Conservation (phyloP, 2,329 filamentous ascomycete genomes). For the Fusarium sp. region DNA sequence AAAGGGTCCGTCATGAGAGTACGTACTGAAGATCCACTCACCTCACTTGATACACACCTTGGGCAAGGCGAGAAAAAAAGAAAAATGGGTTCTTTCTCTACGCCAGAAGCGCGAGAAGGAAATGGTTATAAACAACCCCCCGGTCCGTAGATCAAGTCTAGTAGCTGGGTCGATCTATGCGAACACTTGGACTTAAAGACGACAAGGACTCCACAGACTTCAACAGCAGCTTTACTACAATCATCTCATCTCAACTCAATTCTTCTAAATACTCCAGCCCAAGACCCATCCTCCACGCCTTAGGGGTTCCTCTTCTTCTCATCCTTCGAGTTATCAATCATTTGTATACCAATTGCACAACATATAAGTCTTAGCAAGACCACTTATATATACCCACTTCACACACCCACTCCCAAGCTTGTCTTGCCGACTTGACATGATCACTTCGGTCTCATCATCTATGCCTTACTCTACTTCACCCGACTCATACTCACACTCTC, state of each 20-base stretch:
- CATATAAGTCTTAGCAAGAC: conserved; percentile 29
- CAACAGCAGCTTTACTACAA: conserved; percentile 27
- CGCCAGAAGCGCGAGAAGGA: conserved; percentile 34
- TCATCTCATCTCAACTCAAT: conserved; percentile 37
- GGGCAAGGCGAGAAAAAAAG: conserved; percentile 22
- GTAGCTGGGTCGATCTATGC: conserved; percentile 48
- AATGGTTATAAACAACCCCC: conserved; percentile 44
- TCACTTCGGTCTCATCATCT: conserved; percentile 24
- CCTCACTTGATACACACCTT: conserved; percentile 20
- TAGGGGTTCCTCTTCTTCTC: conserved; percentile 17
- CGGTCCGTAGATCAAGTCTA: conserved; percentile 46
- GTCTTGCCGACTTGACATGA: conserved; percentile 34
- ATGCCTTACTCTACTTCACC: conserved; percentile 33
- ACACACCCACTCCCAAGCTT: conserved; percentile 14
- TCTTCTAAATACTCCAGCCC: conserved; percentile 44
- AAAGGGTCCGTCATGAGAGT: conserved; percentile 24
- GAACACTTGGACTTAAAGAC: conserved; percentile 45
- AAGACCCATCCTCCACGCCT: conserved; percentile 13
- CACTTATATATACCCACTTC: conserved; percentile 24
- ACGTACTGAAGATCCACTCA: conserved; percentile 12
- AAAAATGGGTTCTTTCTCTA: conserved; percentile 31
- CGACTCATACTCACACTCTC: conserved; percentile 20
- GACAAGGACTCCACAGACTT: conserved; percentile 44
- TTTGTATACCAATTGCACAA: conserved; percentile 2
- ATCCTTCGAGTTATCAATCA: conserved; percentile 5